These are phyloP conservation scores for Phialophora chinensis DNA, from an alignment of 2,329 filamentous ascomycete genomes.

Conservation along the genomic window DNA sequence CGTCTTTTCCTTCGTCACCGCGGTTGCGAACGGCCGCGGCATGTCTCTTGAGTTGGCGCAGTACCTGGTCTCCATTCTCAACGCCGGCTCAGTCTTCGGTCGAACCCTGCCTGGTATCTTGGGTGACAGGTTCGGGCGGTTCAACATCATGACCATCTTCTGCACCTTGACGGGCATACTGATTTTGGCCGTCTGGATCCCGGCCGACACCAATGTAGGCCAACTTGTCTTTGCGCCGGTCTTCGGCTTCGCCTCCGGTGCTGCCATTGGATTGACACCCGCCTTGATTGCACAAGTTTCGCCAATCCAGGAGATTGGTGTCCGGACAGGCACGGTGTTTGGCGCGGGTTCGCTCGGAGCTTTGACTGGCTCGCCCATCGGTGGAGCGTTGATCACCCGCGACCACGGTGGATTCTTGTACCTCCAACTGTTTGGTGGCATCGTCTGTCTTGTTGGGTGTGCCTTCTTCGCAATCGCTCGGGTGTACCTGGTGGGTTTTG, in stretches of 20 bases:
- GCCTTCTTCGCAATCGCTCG: constrained; percentile 48
- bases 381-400: constrained; percentile 60
- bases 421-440: constrained; percentile 70
- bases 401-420: constrained; percentile 62
- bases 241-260: constrained; percentile 73
- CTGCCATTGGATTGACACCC: constrained; percentile 67
- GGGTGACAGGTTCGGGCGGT: constrained; percentile 61
- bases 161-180: constrained; percentile 55
- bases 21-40: constrained; percentile 36
- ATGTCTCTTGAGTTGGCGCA: constrained; percentile 39
- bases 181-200: constrained; percentile 62
- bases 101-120: constrained; percentile 61
- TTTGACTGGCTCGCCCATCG: constrained; percentile 71
- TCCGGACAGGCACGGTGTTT: constrained; percentile 69
- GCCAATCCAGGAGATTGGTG: constrained; percentile 71
- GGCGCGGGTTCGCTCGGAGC: constrained; percentile 67
- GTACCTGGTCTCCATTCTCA: constrained; percentile 42
- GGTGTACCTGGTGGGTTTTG: constrained; percentile 44
- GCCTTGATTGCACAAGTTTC: constrained; percentile 69
- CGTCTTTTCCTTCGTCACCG: constrained; percentile 40
- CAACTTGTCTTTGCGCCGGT: constrained; percentile 70
- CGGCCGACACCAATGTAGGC: constrained; percentile 59
- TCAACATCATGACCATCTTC: constrained; percentile 61
- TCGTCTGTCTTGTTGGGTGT: constrained; percentile 56
- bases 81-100: constrained; percentile 55